Evolutionary conservation across 2,329 filamentous ascomycete genomes (phyloP).

Genomic region (Orbilia oligospora): DNA sequence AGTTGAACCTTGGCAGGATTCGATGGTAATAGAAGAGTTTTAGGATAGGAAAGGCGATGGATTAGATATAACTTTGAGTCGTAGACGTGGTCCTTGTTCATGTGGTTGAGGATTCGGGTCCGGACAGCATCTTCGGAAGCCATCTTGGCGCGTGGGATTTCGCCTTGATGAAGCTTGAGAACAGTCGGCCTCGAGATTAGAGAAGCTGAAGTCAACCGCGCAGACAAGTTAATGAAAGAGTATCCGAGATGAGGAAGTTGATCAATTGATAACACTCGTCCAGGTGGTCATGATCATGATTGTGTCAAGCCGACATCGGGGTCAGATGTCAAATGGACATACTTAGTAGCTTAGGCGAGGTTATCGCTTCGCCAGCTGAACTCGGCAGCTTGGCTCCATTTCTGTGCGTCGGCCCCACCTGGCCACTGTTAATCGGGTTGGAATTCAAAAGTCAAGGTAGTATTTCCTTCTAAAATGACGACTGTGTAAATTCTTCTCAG

Average conservation of each 20-base stretch:
- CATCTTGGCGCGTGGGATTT: conserved; percentile 21
- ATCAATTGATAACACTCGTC: not conserved
- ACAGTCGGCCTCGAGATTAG: not conserved
- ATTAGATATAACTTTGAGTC: conserved; percentile 57
- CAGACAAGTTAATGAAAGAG: not conserved
- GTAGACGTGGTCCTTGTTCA: conserved; percentile 60
- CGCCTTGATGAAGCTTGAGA: not conserved
- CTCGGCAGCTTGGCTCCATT: not conserved
- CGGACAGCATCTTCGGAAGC: conserved; percentile 54
- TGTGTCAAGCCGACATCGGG: conserved; percentile 4
- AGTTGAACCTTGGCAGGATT: conserved; percentile 26
- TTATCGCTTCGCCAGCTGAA: not conserved
- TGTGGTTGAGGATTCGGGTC: conserved; percentile 54
- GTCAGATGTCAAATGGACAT: not conserved
- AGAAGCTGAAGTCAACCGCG: not conserved
- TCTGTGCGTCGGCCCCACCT: too few species aligned
- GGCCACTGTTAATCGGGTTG: too few species aligned
- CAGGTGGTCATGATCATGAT: not conserved
- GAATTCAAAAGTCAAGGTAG: too few species aligned
- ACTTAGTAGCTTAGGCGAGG: not conserved
- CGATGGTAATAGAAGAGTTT: conserved; percentile 44
- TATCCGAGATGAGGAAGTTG: not conserved
- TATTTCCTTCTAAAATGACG: too few species aligned
- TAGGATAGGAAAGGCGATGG: conserved; percentile 49
- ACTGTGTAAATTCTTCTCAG: too few species aligned